Evolutionary conservation across 495 filamentous ascomycete species (phyloP).

Genomic region (Pseudevernia furfuracea): DNA sequence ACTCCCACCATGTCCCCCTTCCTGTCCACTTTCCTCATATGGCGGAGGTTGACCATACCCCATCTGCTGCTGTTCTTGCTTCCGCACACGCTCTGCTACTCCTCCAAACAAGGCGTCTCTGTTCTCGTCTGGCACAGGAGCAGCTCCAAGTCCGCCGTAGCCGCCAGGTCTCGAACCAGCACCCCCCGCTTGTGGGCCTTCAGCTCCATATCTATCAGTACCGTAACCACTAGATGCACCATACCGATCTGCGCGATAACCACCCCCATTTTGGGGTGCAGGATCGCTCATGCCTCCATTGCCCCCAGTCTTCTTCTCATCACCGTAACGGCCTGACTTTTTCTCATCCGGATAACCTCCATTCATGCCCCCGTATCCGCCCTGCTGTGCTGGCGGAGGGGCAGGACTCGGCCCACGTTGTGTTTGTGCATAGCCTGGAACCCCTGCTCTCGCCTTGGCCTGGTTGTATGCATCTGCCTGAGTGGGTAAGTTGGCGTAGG

Average conservation of each 20-base stretch:
- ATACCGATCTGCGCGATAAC: conserved; percentile 52
- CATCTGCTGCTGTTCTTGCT: conserved; percentile 33
- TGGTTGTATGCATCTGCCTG: conserved; percentile 57
- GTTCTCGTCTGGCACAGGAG: conserved; percentile 43
- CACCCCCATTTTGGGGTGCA: conserved; percentile 36
- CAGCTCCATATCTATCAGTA: conserved; percentile 50
- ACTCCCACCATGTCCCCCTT: conserved; percentile 41
- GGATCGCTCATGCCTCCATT: conserved; percentile 60
- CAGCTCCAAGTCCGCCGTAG: conserved; percentile 64
- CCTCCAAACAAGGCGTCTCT: conserved; percentile 60
- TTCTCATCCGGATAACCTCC: conserved; percentile 29
- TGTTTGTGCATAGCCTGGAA: conserved; percentile 26
- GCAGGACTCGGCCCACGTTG: conserved; percentile 23
- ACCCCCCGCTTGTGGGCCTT: conserved; percentile 25
- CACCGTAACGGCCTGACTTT: conserved; percentile 44
- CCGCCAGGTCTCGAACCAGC: conserved; percentile 47
- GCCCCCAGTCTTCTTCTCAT: conserved; percentile 53
- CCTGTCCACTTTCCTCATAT: conserved; percentile 34
- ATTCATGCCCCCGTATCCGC: conserved; percentile 17
- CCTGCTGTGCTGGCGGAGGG: conserved; percentile 11
- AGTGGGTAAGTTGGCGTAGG: conserved; percentile 56
- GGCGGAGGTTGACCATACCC: conserved; percentile 34
- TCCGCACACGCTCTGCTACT: conserved; percentile 47
- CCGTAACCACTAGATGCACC: conserved; percentile 60
- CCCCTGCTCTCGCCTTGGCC: conserved; percentile 45